Conservation (phyloP, 139 green algal genomes). For the Micractinium conductrix region DNA sequence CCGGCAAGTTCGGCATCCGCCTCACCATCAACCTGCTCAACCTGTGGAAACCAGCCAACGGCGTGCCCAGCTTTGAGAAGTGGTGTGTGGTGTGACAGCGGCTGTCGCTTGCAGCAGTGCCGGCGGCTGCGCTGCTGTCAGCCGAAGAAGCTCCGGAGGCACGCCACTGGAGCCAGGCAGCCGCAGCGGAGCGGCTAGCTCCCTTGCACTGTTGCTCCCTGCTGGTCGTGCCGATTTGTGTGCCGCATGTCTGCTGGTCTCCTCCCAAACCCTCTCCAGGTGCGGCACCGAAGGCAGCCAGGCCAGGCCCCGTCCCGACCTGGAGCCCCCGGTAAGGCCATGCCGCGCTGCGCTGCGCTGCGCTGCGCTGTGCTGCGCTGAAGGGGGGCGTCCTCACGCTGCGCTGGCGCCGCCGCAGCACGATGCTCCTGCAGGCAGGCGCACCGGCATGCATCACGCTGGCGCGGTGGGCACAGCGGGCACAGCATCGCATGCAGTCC, state of each 20-base stretch:
- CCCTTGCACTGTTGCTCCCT: not conserved
- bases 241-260: too few relatives aligned
- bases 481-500: too few relatives aligned
- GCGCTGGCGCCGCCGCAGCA: not conserved
- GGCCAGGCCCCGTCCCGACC: not conserved
- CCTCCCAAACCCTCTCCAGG: not conserved
- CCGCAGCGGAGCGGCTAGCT: not conserved
- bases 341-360: too few relatives aligned
- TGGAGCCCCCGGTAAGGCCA: too few relatives aligned
- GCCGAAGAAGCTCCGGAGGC: not conserved
- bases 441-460: too few relatives aligned
- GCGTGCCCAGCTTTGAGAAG: conserved; percentile 18
- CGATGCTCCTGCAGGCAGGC: not conserved
- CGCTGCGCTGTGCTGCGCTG: too few relatives aligned
- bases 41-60: conserved; percentile 13
- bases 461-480: too few relatives aligned
- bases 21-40: not conserved
- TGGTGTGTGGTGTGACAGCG: not conserved
- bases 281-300: not conserved
- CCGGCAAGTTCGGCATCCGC: not conserved
- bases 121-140: not conserved
- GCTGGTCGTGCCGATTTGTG: too few relatives aligned
- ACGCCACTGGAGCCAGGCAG: not conserved
- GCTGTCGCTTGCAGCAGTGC: not conserved
- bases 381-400: not conserved